phyloP scores from a whole-genome alignment of 352 stramenopile genomes.

The Pythium phragmiticola region DNA sequence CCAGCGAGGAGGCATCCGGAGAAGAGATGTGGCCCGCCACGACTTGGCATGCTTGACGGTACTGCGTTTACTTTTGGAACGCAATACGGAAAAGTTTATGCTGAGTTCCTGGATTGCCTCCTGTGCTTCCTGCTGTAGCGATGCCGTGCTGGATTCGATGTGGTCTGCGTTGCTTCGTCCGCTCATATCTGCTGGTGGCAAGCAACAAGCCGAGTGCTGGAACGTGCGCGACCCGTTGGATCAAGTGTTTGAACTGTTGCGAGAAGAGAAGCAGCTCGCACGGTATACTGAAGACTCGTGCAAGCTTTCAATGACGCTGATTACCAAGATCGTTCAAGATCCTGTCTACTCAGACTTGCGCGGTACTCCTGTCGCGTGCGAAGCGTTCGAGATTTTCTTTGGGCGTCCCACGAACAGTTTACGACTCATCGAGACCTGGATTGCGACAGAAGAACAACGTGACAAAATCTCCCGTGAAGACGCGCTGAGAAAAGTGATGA shows the following conservation, averaged over 20 bases:
- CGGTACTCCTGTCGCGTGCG: conserved; percentile 15
- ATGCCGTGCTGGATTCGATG: conserved; percentile 41
- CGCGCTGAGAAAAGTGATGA: conserved; percentile 11
- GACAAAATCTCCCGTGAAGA: conserved; percentile 3
- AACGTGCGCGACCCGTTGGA: conserved; percentile 19
- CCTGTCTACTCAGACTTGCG: not conserved
- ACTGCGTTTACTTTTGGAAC: conserved; percentile 70
- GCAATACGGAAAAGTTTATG: conserved; percentile 72
- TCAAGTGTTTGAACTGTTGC: conserved; percentile 27
- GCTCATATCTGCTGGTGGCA: conserved; percentile 3
- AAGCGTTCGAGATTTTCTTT: conserved; percentile 60
- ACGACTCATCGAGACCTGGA: conserved; percentile 38
- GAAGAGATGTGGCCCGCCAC: conserved; percentile 34
- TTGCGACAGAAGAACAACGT: conserved; percentile 21
- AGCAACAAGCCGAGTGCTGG: conserved; percentile 8
- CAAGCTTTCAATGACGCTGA: conserved; percentile 27
- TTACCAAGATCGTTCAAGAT: conserved; percentile 21
- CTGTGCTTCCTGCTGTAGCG: conserved; percentile 60
- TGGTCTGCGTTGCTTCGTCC: conserved; percentile 47
- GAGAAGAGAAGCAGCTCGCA: conserved; percentile 21
- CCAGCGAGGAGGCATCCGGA: conserved; percentile 17
- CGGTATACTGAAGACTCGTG: conserved; percentile 13
- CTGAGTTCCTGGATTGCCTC: conserved; percentile 72
- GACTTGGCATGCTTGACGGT: conserved; percentile 67
- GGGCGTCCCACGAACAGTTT: conserved; percentile 39